Base-by-base conservation (phyloP, 768 basidiomycete species). In the Mycena polygramma region DNA sequence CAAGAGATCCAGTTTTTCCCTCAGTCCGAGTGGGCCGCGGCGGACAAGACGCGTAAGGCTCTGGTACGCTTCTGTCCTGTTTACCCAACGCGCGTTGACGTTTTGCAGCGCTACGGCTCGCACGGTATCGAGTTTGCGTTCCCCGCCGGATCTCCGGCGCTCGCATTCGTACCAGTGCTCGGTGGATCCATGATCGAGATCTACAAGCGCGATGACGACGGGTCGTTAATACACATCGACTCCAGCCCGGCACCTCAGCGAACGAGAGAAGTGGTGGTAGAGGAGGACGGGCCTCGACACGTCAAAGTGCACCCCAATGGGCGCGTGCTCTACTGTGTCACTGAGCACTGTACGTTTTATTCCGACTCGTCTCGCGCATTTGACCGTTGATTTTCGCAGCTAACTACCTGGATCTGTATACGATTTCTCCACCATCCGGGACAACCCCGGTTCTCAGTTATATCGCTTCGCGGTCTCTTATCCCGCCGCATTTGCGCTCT, bases 291-390 rank as follows among this genome's bases (percentile, higher is more conserved):
- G 1, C 87, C 88, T 4, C 79, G 87, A 20, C 87, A 89, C 75
- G 78, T 88, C 67, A 87, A 86, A 69, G 73, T 88, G 1, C 86
- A 87, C 69, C 87, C 87, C 0, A 87, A 87, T 68, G 87, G 87
- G 0, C 83, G 80, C 55, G 71, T 88, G 0, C 74, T 89, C 11
- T 89, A 89, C 70, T 85, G 81, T 64, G 82, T 88, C 15, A 87
- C 87, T 5, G 88, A 89, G 69, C 87, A 89, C 54, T 82, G 86
- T 87, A 68, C 66, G 85, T 76, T 48, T 7, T 26, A 54, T 57
- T 52, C 26, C 37, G 8, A 41, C 41, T 26, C 20, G 35, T 22
- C 37, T 52, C 46, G 37, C 26, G 22, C 37, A 24, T 20, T 45
- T 20, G 17, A 14, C 13, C 48, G 26, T 41, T 41, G 15, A 11